Base-by-base conservation (phyloP, 1,139 yeast species). In the Dujonia santamariae region DNA sequence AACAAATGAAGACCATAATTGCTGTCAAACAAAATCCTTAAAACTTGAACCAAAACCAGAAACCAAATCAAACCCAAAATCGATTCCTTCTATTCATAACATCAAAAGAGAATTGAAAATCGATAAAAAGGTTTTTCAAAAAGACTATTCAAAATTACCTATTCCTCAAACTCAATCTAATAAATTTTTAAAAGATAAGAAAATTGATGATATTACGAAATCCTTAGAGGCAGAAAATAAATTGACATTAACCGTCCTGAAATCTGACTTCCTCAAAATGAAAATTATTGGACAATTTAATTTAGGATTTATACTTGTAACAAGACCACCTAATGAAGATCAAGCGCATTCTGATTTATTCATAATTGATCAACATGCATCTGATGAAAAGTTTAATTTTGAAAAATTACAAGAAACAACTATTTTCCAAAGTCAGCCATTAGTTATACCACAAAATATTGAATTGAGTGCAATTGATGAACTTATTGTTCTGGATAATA, bases 351-450 rank as follows among this genome's bases (percentile, higher is more conserved):
- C 50, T n/a, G 45, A 50, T 2, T 53, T 92, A 28, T 88, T 92
- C 48, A 90, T 92, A 29, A 73, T 92, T 32, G 99, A 92, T 54
- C 99, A 92, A 57, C 99, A 92, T 61, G 98, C 98, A 1, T 85
- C 96, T 43, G 98, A 92, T 59, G 99, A 92, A 52, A 92, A 88
- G 50, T 86, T 51, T 59, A 92, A 92, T 55, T 92, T 86, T 63
- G 98, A 94, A 54, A 67, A 65, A 35, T 61, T 87, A 14, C 78
- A 75, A 40, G 53, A 58, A 19, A 69, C 67, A 8, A 78, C 85
- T 0, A 58, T 61, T 0, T 76, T 86, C 44, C 72, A 76, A 32
- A 68, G 72, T 28, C 98, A 92, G 56, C 78, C 79, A 1, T 63
- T 92, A 34, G 85, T 92, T 7, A 60, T 64, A 0, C 95, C 96